phyloP scores from a whole-genome alignment of 2,329 filamentous ascomycete genomes.

The Aspergillus ustus region DNA sequence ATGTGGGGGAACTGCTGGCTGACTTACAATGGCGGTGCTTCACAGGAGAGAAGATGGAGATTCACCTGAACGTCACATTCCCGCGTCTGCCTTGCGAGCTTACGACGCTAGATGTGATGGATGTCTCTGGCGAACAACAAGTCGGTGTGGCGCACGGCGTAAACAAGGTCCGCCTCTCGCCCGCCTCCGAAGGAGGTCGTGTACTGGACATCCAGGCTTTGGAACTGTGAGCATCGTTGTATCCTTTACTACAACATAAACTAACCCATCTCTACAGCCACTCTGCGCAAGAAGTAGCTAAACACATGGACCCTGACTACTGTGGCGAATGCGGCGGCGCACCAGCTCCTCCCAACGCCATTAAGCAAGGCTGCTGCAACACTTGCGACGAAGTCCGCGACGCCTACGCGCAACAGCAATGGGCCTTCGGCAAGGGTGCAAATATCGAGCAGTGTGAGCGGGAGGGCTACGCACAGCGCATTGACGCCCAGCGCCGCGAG shows the following conservation, averaged over 20 bases:
- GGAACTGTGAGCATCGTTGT: slow-evolving; percentile 59
- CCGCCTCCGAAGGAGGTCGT: slow-evolving; percentile 73
- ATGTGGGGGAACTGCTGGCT: slow-evolving; percentile 15
- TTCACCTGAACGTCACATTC: slow-evolving; percentile 96
- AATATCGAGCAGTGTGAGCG: slow-evolving; percentile 93
- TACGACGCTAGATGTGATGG: slow-evolving; percentile 97
- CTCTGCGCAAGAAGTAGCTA: slow-evolving; percentile 67
- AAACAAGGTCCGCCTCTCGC: slow-evolving; percentile 81
- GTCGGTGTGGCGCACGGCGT: slow-evolving; percentile 92
- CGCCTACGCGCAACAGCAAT: slow-evolving; percentile 84
- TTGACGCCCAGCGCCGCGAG: slow-evolving; percentile 86
- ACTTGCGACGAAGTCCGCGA: slow-evolving; percentile 96
- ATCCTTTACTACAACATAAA: background rate
- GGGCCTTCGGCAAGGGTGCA: slow-evolving; percentile 93
- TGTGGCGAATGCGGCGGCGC: slow-evolving; percentile 95
- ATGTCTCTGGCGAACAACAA: slow-evolving; percentile 96
- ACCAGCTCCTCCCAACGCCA: slow-evolving; percentile 71
- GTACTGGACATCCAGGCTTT: slow-evolving; percentile 73
- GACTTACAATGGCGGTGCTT: slow-evolving; percentile 17
- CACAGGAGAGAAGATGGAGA: slow-evolving; percentile 95
- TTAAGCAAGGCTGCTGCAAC: slow-evolving; percentile 91
- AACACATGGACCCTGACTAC: slow-evolving; percentile 87
- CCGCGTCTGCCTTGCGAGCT: slow-evolving; percentile 93
- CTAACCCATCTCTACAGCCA: slow-evolving; percentile 55
- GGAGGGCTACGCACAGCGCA: slow-evolving; percentile 88